Evolutionary conservation across 805 yeast species (phyloP).

Genomic region (Kuraishia piskuri): DNA sequence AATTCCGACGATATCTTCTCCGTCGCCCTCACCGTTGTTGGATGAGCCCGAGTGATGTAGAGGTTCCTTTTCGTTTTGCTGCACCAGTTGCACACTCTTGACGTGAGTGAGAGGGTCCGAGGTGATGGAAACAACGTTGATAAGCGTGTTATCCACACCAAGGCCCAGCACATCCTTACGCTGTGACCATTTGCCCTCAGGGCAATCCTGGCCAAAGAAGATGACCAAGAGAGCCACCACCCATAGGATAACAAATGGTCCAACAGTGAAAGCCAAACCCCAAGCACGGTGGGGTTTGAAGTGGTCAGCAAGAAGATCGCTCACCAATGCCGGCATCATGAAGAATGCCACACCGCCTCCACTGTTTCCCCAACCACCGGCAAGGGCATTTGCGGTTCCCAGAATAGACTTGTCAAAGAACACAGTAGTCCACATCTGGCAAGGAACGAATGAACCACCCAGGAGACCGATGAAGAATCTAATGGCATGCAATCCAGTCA

Average conservation of each 20-base stretch:
- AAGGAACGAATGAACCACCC: slow-evolving; percentile 23
- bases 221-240: slow-evolving; percentile 17
- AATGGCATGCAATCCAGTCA: slow-evolving; percentile 17
- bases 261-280: slow-evolving; percentile 19
- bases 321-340: slow-evolving; percentile 21
- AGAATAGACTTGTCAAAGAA: slow-evolving; percentile 21
- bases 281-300: slow-evolving; percentile 17
- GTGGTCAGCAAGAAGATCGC: slow-evolving; percentile 11
- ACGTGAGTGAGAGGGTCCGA: neutral
- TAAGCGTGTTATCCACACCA: slow-evolving; percentile 16
- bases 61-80: slow-evolving; percentile 4
- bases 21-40: slow-evolving; percentile 1
- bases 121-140: slow-evolving; percentile 14
- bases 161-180: slow-evolving; percentile 17
- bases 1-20: slow-evolving; percentile 6
- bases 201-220: slow-evolving; percentile 24
- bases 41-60: neutral
- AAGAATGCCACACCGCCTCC: slow-evolving; percentile 26
- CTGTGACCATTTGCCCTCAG: slow-evolving; percentile 25
- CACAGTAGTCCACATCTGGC: slow-evolving; percentile 19
- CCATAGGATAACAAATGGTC: slow-evolving; percentile 22
- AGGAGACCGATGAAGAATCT: slow-evolving; percentile 22
- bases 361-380: slow-evolving; percentile 25
- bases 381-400: slow-evolving; percentile 22
- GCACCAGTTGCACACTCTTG: slow-evolving; percentile 8